phyloP scores from a whole-genome alignment of 1,284 basidiomycete genomes.

The Anthracocystis panici-leucophaei region DNA sequence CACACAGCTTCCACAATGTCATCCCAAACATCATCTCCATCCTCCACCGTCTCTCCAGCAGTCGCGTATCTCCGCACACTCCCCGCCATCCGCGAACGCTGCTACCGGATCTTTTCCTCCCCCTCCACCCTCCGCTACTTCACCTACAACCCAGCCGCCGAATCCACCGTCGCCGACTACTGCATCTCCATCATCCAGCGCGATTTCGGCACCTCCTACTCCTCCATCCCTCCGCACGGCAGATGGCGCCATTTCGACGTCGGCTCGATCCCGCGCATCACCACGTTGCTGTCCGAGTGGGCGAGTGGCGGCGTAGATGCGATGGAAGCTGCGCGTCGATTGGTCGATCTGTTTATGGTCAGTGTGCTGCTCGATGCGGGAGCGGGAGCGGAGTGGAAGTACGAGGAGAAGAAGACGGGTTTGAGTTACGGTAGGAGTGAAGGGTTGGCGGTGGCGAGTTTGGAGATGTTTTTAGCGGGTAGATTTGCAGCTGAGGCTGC shows the following conservation, averaged over 20 bases:
- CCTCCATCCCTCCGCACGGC: constrained; percentile 87
- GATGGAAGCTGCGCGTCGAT: constrained; percentile 70
- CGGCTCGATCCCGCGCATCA: constrained; percentile 48
- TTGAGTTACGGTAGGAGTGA: constrained; percentile 81
- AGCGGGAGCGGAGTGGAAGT: constrained; percentile 86
- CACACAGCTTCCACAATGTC: neutral
- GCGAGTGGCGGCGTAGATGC: constrained; percentile 26
- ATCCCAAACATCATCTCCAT: neutral
- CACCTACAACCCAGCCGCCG: constrained; percentile 82
- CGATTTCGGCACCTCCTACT: constrained; percentile 82
- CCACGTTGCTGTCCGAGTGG: constrained; percentile 47
- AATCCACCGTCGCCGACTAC: constrained; percentile 80
- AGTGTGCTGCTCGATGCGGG: constrained; percentile 94
- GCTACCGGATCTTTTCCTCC: constrained; percentile 78
- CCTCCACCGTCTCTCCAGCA: constrained; percentile 11
- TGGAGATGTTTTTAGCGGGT: constrained; percentile 81
- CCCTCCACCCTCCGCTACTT: constrained; percentile 82
- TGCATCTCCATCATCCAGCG: constrained; percentile 86
- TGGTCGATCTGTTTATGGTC: constrained; percentile 91
- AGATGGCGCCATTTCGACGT: constrained; percentile 84
- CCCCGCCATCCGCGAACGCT: constrained; percentile 87
- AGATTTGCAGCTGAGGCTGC: constrained; percentile 15
- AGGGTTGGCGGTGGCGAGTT: constrained; percentile 89
- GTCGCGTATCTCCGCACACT: constrained; percentile 80
- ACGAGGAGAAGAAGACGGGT: constrained; percentile 76